These are phyloP conservation scores for Amanita exitialis DNA, from an alignment of 768 basidiomycete species.

Conservation along the genomic window DNA sequence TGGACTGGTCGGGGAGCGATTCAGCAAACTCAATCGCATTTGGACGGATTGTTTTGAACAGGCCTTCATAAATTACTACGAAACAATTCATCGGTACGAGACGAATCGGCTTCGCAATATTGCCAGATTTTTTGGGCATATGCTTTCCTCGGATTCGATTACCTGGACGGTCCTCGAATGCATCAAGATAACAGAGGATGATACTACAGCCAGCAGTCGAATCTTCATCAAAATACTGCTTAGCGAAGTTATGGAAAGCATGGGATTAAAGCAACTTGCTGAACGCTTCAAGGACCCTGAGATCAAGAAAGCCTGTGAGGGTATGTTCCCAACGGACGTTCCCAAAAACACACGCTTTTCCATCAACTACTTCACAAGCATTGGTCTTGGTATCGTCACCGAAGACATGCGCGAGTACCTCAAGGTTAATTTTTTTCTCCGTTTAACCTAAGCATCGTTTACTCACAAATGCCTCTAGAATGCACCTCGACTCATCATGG, in stretches of 20 bases:
- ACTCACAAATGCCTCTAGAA: slow-evolving; percentile 39
- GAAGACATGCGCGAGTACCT: slow-evolving; percentile 97
- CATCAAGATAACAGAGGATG: slow-evolving; percentile 94
- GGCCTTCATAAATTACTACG: slow-evolving; percentile 86
- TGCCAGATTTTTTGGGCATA: slow-evolving; percentile 91
- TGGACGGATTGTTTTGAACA: slow-evolving; percentile 89
- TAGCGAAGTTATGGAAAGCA: slow-evolving; percentile 88
- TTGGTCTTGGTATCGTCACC: slow-evolving; percentile 83
- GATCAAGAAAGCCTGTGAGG: slow-evolving; percentile 56
- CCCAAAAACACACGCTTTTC: slow-evolving; percentile 95
- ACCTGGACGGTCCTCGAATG: slow-evolving; percentile 82
- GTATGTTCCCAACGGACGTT: slow-evolving; percentile 94
- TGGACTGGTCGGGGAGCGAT: slow-evolving; percentile 91
- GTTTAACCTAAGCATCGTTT: neutral
- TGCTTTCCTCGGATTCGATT: slow-evolving; percentile 77
- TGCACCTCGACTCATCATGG: slow-evolving; percentile 87
- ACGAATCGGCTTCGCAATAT: slow-evolving; percentile 98
- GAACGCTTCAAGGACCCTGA: slow-evolving; percentile 89
- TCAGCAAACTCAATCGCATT: slow-evolving; percentile 90
- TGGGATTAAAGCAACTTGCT: slow-evolving; percentile 81
- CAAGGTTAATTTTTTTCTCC: slow-evolving; percentile 49
- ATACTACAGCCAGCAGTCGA: slow-evolving; percentile 91
- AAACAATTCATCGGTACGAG: slow-evolving; percentile 96
- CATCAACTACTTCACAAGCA: slow-evolving; percentile 97
- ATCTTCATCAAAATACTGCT: slow-evolving; percentile 98